A percentile compares a stretch with the other conserved stretches of the same genome.
Evolutionary conservation across 345 rosid genomes (phyloP).

Genomic region (Brassica carinata): DNA sequence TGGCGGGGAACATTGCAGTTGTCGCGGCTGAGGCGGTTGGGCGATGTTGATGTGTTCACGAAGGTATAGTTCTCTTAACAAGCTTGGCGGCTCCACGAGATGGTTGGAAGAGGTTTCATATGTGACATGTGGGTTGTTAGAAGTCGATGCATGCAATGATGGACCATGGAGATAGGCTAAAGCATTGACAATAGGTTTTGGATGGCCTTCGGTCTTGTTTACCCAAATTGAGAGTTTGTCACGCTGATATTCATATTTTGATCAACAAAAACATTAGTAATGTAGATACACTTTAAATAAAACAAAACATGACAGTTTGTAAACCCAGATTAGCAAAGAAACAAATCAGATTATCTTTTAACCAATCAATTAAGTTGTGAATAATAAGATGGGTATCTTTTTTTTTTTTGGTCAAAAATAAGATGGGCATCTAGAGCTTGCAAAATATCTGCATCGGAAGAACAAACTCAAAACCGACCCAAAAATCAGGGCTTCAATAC

Average conservation of each 20-base stretch:
- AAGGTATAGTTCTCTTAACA: conserved; percentile 9
- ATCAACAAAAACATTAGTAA: background rate
- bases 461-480: background rate
- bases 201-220: background rate
- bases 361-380: background rate
- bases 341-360: background rate
- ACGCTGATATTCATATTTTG: conserved; percentile 2
- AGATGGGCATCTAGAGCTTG: background rate
- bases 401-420: no score
- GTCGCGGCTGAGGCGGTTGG: background rate
- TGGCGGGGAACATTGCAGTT: background rate
- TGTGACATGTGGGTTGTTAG: background rate
- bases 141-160: conserved; percentile 5
- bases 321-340: background rate
- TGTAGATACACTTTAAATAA: background rate
- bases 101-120: conserved; percentile 9
- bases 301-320: background rate
- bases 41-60: conserved; percentile 4
- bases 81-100: background rate
- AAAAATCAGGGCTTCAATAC: background rate
- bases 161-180: background rate
- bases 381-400: background rate
- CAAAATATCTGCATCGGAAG: background rate
- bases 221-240: background rate
- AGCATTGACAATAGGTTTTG: background rate